These are phyloP conservation scores for Serendipita sp. DNA, from an alignment of 768 basidiomycete genomes.

Conservation along the genomic window DNA sequence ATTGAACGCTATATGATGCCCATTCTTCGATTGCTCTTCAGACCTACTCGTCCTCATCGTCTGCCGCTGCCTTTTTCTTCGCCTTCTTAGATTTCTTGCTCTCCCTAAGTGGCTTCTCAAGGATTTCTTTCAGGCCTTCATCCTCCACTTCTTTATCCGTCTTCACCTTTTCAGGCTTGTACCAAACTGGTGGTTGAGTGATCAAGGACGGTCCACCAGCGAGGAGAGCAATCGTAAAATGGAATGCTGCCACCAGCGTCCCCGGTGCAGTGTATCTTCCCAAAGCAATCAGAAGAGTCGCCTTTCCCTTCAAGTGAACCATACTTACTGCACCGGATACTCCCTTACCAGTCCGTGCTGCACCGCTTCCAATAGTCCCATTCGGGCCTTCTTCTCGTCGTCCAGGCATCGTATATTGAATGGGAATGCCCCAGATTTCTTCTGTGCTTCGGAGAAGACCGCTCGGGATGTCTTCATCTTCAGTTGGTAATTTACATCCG, in stretches of 20 bases:
- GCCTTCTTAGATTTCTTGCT: slow-evolving; percentile 89
- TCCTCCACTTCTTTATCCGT: slow-evolving; percentile 82
- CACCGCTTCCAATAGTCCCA: slow-evolving; percentile 92
- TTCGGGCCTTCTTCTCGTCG: slow-evolving; percentile 88
- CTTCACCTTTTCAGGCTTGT: slow-evolving; percentile 81
- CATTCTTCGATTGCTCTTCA: slow-evolving; percentile 1
- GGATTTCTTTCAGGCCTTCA: slow-evolving; percentile 63
- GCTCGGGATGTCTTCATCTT: slow-evolving; percentile 96
- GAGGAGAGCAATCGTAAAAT: slow-evolving; percentile 90
- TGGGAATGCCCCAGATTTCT: slow-evolving; percentile 95
- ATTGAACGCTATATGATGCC: background rate
- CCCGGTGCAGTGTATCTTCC: slow-evolving; percentile 60
- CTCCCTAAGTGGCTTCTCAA: slow-evolving; percentile 70
- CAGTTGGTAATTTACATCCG: slow-evolving; percentile 77
- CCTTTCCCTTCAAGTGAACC: background rate
- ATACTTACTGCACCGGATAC: slow-evolving; percentile 79
- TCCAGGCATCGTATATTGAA: slow-evolving; percentile 91
- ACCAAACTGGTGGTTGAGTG: slow-evolving; percentile 83
- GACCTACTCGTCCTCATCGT: slow-evolving; percentile 17
- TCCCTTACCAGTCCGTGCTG: slow-evolving; percentile 88
- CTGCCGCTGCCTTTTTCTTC: slow-evolving; percentile 43
- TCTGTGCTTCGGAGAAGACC: slow-evolving; percentile 95
- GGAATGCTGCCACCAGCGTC: slow-evolving; percentile 87
- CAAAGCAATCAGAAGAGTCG: background rate
- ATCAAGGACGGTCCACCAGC: slow-evolving; percentile 79